phyloP scores from a whole-genome alignment of 306 rosid species.

The Rubus parviflorus region DNA sequence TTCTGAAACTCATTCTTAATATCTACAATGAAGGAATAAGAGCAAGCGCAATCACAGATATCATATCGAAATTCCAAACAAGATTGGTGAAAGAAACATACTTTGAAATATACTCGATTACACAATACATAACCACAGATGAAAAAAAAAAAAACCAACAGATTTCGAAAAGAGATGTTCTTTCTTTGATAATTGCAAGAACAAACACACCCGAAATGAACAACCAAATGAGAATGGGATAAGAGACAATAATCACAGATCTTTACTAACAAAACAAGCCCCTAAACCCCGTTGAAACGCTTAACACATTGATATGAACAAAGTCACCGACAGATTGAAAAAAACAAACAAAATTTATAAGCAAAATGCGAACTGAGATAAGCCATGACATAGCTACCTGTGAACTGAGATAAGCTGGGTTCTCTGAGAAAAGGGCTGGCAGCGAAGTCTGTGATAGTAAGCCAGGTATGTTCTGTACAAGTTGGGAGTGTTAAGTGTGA shows the following conservation, averaged over 20 bases:
- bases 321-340: background rate
- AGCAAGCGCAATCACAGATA: slow-evolving; percentile 10
- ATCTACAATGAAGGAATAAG: background rate
- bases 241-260: slow-evolving; percentile 1
- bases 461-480: slow-evolving; percentile 19
- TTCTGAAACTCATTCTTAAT: background rate
- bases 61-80: background rate
- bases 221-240: background rate
- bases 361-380: background rate
- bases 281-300: slow-evolving; percentile 22
- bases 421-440: background rate
- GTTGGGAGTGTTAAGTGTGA: slow-evolving; percentile 22
- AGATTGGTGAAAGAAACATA: slow-evolving; percentile 1
- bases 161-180: background rate
- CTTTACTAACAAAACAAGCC: background rate
- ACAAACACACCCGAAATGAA: background rate
- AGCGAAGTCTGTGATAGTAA: background rate
- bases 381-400: slow-evolving; percentile 31
- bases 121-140: slow-evolving; percentile 1
- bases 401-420: slow-evolving; percentile 13
- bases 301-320: background rate
- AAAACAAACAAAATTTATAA: slow-evolving; percentile 25
- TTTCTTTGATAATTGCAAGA: background rate
- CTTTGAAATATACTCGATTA: background rate
- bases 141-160: background rate